These are phyloP conservation scores for Saxophila tyrrhenica DNA, from an alignment of 495 filamentous ascomycete species.

Conservation along the genomic window DNA sequence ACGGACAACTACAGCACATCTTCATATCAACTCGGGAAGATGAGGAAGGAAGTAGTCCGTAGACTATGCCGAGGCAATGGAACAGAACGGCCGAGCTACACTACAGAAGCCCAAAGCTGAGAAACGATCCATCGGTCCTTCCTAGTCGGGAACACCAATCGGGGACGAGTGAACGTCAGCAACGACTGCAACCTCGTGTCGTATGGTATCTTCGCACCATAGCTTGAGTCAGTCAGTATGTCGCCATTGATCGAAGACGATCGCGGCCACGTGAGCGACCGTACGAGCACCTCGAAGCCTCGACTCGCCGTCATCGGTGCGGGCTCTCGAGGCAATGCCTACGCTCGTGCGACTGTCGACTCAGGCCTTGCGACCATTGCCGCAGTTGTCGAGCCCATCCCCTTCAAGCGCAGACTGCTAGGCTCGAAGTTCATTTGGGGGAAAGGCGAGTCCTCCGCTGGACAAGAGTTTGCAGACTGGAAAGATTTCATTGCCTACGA, in stretches of 20 bases:
- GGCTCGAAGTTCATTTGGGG: slow-evolving; percentile 57
- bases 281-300: neutral
- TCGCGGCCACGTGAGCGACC: neutral
- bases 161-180: too few relatives aligned
- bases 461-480: slow-evolving; percentile 64
- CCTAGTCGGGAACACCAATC: neutral
- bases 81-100: neutral
- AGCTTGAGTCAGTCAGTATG: too few relatives aligned
- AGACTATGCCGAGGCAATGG: neutral
- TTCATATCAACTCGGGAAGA: neutral
- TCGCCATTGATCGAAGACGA: neutral
- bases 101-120: neutral
- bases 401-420: slow-evolving; percentile 61
- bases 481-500: slow-evolving; percentile 59
- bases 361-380: slow-evolving; percentile 51
- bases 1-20: neutral
- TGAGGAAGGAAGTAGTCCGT: neutral
- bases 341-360: slow-evolving; percentile 50
- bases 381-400: slow-evolving; percentile 72
- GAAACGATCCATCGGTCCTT: neutral
- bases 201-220: too few relatives aligned
- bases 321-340: slow-evolving; percentile 69
- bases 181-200: too few relatives aligned
- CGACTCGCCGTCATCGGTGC: slow-evolving; percentile 58
- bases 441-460: slow-evolving; percentile 27